Conservation (phyloP, 306 rosid species). For the Vigna angularis region DNA sequence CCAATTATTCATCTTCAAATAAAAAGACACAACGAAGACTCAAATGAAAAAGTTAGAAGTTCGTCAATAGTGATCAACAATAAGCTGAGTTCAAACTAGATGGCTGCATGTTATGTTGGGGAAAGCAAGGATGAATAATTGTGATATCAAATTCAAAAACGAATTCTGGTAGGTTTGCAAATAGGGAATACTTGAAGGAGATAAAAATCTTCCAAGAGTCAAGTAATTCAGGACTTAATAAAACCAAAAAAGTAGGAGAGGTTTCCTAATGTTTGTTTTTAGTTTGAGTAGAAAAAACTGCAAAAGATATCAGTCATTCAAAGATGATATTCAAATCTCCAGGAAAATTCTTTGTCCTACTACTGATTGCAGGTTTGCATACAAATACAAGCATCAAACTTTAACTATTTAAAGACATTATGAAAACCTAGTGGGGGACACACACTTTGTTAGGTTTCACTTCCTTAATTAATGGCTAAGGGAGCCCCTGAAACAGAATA, state of each 20-base stretch:
- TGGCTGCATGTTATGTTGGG: not conserved
- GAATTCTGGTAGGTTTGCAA: not conserved
- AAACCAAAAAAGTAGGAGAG: not conserved
- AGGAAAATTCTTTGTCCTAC: not conserved
- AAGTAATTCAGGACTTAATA: not conserved
- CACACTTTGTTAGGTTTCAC: too few relatives aligned
- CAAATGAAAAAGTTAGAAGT: constrained; percentile 36
- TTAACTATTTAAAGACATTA: too few relatives aligned
- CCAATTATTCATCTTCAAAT: not conserved
- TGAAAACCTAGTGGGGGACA: too few relatives aligned
- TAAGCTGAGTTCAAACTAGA: not conserved
- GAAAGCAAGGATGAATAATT: not conserved
- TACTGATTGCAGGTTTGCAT: not conserved
- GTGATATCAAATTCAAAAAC: not conserved
- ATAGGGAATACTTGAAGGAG: constrained; percentile 3
- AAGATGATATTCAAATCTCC: not conserved
- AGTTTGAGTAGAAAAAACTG: too few relatives aligned
- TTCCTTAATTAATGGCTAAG: too few relatives aligned
- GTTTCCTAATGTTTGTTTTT: too few relatives aligned
- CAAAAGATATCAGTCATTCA: not conserved
- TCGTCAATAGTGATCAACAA: not conserved
- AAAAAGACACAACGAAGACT: not conserved
- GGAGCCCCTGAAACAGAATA: too few relatives aligned
- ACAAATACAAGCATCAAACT: not conserved
- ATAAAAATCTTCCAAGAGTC: not conserved